A percentile compares a stretch with the other conserved stretches of the same genome.
Evolutionary conservation across 257 asterid genomes (phyloP).

Genomic region (Gynochthodes officinalis): DNA sequence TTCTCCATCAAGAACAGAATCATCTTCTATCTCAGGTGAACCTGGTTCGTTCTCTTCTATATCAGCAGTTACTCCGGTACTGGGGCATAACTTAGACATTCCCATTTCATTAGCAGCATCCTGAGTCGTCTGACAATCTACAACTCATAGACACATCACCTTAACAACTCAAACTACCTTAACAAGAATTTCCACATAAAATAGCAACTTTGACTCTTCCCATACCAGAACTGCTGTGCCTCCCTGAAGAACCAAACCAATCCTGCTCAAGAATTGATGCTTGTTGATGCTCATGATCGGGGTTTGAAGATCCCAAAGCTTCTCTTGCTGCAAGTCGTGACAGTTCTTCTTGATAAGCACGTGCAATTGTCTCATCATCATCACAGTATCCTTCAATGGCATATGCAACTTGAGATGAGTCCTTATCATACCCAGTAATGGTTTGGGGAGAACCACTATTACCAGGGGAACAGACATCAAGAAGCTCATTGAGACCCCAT

Average conservation of each 20-base stretch:
- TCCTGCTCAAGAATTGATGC: conserved; percentile 64
- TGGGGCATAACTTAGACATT: conserved; percentile 17
- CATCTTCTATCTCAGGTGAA: conserved; percentile 68
- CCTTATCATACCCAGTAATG: conserved; percentile 53
- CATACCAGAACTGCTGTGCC: conserved; percentile 40
- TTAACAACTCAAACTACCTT: neutral
- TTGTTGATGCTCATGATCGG: conserved; percentile 41
- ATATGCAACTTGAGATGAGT: conserved; percentile 41
- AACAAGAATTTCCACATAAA: neutral
- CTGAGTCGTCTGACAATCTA: conserved; percentile 32
- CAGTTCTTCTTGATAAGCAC: conserved; percentile 82
- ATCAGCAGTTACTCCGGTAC: conserved; percentile 27
- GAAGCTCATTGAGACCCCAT: conserved; percentile 88
- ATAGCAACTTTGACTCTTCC: conserved; percentile 1
- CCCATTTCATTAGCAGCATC: conserved; percentile 37
- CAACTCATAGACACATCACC: conserved; percentile 4
- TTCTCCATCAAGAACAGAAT: conserved; percentile 76
- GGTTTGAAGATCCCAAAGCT: conserved; percentile 35
- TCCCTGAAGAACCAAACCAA: conserved; percentile 58
- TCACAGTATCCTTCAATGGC: conserved; percentile 51
- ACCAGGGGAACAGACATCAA: conserved; percentile 56
- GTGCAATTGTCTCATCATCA: conserved; percentile 71
- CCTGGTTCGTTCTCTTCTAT: conserved; percentile 22
- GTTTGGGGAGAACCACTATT: conserved; percentile 53
- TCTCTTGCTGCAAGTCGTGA: conserved; percentile 47